Evolutionary conservation across 306 rosid genomes (phyloP).

Genomic region (Castanea sativa): DNA sequence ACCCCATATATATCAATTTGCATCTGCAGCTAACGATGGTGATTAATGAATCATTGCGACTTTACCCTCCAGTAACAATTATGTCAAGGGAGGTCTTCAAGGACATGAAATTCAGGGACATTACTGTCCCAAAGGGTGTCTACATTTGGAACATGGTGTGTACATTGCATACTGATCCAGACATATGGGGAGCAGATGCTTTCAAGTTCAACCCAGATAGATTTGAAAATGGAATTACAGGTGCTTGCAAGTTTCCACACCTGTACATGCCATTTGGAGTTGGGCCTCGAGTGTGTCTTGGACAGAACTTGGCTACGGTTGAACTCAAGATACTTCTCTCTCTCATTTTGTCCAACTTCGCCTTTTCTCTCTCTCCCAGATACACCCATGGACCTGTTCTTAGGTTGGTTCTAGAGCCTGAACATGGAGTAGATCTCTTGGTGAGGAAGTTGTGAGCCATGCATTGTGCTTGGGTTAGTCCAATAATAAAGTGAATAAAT

Average conservation of each 20-base stretch:
- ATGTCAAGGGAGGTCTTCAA: conserved; percentile 20
- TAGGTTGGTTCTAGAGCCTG: conserved; percentile 28
- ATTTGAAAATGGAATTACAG: conserved; percentile 29
- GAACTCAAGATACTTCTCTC: conserved; percentile 36
- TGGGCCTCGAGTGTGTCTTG: conserved; percentile 40
- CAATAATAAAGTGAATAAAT: neutral
- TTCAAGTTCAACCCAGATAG: conserved; percentile 30
- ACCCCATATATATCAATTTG: neutral
- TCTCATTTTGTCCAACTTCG: conserved; percentile 39
- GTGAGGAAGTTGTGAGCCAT: conserved; percentile 30
- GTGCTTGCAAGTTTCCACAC: conserved; percentile 34
- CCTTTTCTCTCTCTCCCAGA: conserved; percentile 35
- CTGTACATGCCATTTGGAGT: conserved; percentile 36
- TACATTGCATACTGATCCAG: conserved; percentile 24
- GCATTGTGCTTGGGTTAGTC: neutral
- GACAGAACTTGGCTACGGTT: conserved; percentile 30
- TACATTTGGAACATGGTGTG: conserved; percentile 11
- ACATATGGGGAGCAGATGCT: conserved; percentile 30
- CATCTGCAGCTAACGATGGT: conserved; percentile 29
- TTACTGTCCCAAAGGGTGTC: conserved; percentile 21
- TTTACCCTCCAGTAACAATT: conserved; percentile 22
- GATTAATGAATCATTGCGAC: conserved; percentile 31
- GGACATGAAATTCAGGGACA: conserved; percentile 26
- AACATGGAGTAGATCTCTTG: conserved; percentile 37
- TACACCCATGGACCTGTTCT: conserved; percentile 33